Base-by-base conservation (phyloP, 2,329 filamentous ascomycete species). In the Simplicillium sp. region DNA sequence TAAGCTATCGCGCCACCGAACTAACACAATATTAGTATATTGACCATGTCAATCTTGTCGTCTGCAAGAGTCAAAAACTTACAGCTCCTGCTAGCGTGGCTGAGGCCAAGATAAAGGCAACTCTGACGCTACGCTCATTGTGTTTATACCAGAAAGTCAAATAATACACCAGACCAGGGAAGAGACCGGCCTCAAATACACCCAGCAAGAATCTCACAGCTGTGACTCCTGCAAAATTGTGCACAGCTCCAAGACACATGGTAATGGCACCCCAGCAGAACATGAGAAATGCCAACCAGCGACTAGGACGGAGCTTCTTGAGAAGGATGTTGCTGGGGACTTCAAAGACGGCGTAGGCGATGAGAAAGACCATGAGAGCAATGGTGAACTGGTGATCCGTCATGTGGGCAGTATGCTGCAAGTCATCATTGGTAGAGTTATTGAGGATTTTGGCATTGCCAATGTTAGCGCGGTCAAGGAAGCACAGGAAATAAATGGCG, bases 71-170 rank as follows among this genome's bases (percentile, higher is more conserved):
- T n/a, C n/a, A n/a, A n/a, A n/a, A 15, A 53, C 57, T 49, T 52
- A 60, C 57, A 13, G 83, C 83, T 6, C 84, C 83, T 0, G 82
- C 80, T 1, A 87, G 66, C 0, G 84, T 83, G 1, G 82, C 78
- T 13, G 70, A 77, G 13, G 80, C 75, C 43, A 87, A 80, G 2
- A 88, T 73, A 44, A 84, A 79, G 3, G 81, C 81, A 2, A 87
- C 78, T 4, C 84, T 60, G n/a, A 86, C 61, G 16, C 80, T 82
- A 3, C 84, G 71, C 59, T 88, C 83, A 14, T 76, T 71, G 48
- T 77, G 75, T 35, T 73, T 78, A 57, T 88, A 88, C 71, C 84
- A 87, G 46, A 86, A 77, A 0, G 83, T 87, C 37, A 88, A 64
- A 49, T 85, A 86, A 57, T 78, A 65, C 1, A 77, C 73, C 48